Evolutionary conservation across 129 eudicot species (phyloP), one percentile per base, ranked within the genome.

Genomic region (Tagetes erecta): DNA sequence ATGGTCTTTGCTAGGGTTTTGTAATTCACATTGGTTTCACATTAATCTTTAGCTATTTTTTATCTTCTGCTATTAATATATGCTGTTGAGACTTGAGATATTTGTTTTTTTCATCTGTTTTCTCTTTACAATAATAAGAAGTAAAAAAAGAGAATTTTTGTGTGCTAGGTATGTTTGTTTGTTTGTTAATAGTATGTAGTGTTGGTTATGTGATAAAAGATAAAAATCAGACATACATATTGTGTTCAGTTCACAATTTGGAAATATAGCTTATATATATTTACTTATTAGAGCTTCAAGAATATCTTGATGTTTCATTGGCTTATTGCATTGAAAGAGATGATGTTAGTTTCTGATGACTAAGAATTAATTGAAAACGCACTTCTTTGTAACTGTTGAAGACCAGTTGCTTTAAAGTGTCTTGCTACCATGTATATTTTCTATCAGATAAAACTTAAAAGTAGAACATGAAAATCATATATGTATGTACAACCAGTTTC

Each of bases 271-370:
- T 20, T 20, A 20, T 20, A 63, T 50, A 5, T 53, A 6, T 53
- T 8, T 53, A 0, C 2, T 4, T 53, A 8, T 38, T 52, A 27
- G 39, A 71, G 51, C 37, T 71, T 71, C 11, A 71, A 71, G 65
- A 71, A 14, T 71, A 31, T 55, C 12, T 71, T 55, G 51, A 71
- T 71, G 49, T 50, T 34, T 51, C 63, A 70, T 70, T 71, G 49
- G 35, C 13, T 51, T 47, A 70, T 70, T 38, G 63, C 12, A 70
- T 70, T 35, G 34, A 49, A 36, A 50, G 59, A 46, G 58, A 35
- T 44, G 31, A 31, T 46, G 53, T 68, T 46, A 68, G 41, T 31
- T 3, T 31, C 44, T 13, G 50, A 30, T 67, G 30, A 30, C 27
- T 20, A 20, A 20, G 4, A 7, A 0, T 49, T 49, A 49, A 49